Evolutionary conservation across 2,329 filamentous ascomycete genomes (phyloP).

Genomic region (Cordyceps tenuipes): DNA sequence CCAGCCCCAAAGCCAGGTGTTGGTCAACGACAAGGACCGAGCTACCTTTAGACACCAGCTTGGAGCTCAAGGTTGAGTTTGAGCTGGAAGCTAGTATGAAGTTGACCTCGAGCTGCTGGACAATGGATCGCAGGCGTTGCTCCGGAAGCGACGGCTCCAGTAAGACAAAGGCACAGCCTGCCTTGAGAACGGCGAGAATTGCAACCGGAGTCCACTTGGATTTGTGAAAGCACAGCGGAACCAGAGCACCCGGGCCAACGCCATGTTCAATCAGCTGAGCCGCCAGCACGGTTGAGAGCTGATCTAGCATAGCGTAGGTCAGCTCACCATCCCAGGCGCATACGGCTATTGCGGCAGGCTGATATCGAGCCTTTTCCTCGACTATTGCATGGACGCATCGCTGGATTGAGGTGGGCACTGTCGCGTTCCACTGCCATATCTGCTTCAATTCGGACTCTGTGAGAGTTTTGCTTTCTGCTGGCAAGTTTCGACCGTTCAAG

Average conservation of each 20-base stretch:
- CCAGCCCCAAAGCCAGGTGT: too few species aligned
- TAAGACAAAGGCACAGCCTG: conserved; percentile 24
- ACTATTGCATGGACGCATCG: neutral
- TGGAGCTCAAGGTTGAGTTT: neutral
- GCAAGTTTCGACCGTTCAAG: too few species aligned
- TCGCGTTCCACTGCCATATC: neutral
- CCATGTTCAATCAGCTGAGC: neutral
- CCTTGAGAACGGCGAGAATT: conserved; percentile 21
- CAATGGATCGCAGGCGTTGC: neutral
- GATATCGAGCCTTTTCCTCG: neutral
- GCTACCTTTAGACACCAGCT: too few species aligned
- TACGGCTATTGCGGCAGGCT: conserved; percentile 17
- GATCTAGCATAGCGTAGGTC: conserved; percentile 15
- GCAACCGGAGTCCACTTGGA: conserved; percentile 20
- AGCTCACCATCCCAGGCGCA: conserved; percentile 17
- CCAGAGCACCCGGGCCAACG: neutral
- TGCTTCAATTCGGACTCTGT: neutral
- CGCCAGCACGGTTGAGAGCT: conserved; percentile 2
- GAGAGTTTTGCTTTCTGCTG: too few species aligned
- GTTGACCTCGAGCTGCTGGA: neutral
- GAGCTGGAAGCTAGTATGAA: neutral
- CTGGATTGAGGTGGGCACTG: neutral
- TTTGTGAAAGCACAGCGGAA: conserved; percentile 23
- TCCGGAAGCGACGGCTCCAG: conserved; percentile 14
- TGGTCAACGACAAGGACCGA: neutral